Base-by-base conservation (phyloP, 2,329 filamentous ascomycete species). In the Pleomassaria siparia region DNA sequence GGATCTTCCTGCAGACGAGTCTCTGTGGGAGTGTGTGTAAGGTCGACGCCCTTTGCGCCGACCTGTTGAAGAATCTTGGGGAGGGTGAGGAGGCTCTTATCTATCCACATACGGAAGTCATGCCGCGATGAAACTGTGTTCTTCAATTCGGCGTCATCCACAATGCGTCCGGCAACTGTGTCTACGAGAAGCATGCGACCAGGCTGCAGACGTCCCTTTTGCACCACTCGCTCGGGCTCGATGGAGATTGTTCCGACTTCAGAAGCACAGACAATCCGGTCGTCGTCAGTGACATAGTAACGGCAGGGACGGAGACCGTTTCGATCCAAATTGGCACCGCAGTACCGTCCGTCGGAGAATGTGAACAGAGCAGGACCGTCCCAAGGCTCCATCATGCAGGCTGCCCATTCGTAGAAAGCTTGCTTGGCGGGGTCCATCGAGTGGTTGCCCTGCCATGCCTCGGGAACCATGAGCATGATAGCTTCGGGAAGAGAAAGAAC, bases 381-480 rank as follows among this genome's bases (percentile, higher is more conserved):
- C 92, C 92, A 97, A 13, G 92, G 91, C 77, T 97, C 92, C 92
- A 97, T 97, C 79, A 95, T 88, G 73, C 92, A 97, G 58, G 91
- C 91, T 64, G 92, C 92, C 91, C 92, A 97, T 72, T 97, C 91
- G 75, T 97, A 97, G 75, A 96, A 97, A 43, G 92, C 92, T 49
- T 91, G 89, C 77, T 97, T 97, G 66, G 89, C 88, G 47, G 91
- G 89, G 63, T 96, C 91, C 87, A 97, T 95, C 50, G 85, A 79
- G 29, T 85, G 78, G 72, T 96, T 96, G 52, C 91, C 92, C 74
- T 97, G 91, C 92, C 92, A 97, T 51, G 92, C 92, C 75, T 97
- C 92, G 18, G 92, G 92, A 41, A 97, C 89, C 91, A 97, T 96
- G 62, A 97, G 82, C 92, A 97, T 97, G 60, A 97, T 89, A 42